A percentile compares a stretch with the other conserved stretches of the same genome.
These are phyloP conservation scores for Umbilicus rupestris DNA, from an alignment of 164 flowering plant genomes.

Conservation along the genomic window DNA sequence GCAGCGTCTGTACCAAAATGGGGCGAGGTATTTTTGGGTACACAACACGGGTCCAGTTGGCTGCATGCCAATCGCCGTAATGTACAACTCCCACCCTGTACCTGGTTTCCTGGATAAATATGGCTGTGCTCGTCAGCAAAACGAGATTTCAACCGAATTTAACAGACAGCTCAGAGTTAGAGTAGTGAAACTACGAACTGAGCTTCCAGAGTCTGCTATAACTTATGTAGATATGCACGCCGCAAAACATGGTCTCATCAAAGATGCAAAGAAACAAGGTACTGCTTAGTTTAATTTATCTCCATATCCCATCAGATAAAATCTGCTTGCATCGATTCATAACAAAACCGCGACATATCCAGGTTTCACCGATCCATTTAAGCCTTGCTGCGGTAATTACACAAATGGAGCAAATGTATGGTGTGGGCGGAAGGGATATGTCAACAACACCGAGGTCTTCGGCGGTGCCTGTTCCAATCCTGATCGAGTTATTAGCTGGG, in stretches of 20 bases:
- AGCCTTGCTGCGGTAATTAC: slow-evolving; percentile 57
- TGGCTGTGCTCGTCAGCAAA: slow-evolving; percentile 40
- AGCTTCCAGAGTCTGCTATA: slow-evolving; percentile 45
- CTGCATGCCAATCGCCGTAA: slow-evolving; percentile 35
- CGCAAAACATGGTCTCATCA: slow-evolving; percentile 40
- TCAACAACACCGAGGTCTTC: slow-evolving; percentile 28
- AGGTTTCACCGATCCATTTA: slow-evolving; percentile 50
- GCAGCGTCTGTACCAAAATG: slow-evolving; percentile 39
- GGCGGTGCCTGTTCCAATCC: slow-evolving; percentile 44
- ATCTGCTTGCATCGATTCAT: too few species aligned
- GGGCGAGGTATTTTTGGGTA: slow-evolving; percentile 58
- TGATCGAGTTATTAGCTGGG: slow-evolving; percentile 40
- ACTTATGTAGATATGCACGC: slow-evolving; percentile 44
- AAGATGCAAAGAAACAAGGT: slow-evolving; percentile 38
- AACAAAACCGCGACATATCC: slow-evolving; percentile 1
- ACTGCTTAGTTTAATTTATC: too few species aligned
- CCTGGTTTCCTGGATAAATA: slow-evolving; percentile 33
- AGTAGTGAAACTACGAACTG: slow-evolving; percentile 30
- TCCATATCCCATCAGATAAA: neutral
- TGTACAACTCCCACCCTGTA: slow-evolving; percentile 28
- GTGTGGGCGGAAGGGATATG: slow-evolving; percentile 35
- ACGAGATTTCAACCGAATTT: slow-evolving; percentile 42
- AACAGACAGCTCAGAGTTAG: slow-evolving; percentile 37
- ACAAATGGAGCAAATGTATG: slow-evolving; percentile 28
- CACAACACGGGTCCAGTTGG: slow-evolving; percentile 65